Evolutionary conservation across 2,329 filamentous ascomycete genomes (phyloP).

Genomic region (Monilinia aucupariae): DNA sequence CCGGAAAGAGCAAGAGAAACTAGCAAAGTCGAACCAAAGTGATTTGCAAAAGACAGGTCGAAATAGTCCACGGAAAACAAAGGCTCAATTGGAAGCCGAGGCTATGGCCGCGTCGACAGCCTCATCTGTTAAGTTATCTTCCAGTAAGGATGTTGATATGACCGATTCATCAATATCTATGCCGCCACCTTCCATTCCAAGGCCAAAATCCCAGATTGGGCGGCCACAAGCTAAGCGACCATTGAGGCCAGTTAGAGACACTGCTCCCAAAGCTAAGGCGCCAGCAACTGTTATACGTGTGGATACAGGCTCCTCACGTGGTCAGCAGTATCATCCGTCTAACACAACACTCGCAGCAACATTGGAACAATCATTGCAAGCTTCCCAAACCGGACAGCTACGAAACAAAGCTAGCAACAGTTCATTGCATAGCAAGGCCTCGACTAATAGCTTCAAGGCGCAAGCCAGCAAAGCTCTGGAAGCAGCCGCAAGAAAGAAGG

Average conservation of each 20-base stretch:
- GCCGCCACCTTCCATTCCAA: constrained; percentile 56
- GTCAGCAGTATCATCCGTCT: constrained; percentile 56
- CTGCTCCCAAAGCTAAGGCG: constrained; percentile 51
- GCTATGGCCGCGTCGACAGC: constrained; percentile 32
- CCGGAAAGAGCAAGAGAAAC: constrained; percentile 50
- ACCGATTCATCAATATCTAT: constrained; percentile 48
- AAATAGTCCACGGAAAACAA: constrained; percentile 49
- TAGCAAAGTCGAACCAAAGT: constrained; percentile 31
- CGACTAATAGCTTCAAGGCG: constrained; percentile 58
- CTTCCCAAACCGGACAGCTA: constrained; percentile 41
- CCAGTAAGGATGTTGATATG: constrained; percentile 50
- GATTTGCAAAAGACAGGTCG: constrained; percentile 42
- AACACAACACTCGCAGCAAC: constrained; percentile 53
- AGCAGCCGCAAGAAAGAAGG: constrained; percentile 73
- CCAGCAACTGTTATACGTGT: constrained; percentile 68
- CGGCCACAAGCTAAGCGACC: constrained; percentile 53
- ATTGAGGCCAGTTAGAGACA: constrained; percentile 57
- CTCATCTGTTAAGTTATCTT: constrained; percentile 36
- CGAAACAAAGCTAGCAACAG: constrained; percentile 59
- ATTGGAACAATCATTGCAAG: constrained; percentile 50
- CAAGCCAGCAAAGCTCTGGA: constrained; percentile 66
- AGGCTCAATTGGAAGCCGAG: constrained; percentile 35
- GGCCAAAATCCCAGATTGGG: constrained; percentile 44
- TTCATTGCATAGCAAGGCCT: constrained; percentile 37
- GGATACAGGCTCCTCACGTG: constrained; percentile 60